Base-by-base conservation (phyloP, 495 filamentous ascomycete genomes). In the Achaetomiella virescens region DNA sequence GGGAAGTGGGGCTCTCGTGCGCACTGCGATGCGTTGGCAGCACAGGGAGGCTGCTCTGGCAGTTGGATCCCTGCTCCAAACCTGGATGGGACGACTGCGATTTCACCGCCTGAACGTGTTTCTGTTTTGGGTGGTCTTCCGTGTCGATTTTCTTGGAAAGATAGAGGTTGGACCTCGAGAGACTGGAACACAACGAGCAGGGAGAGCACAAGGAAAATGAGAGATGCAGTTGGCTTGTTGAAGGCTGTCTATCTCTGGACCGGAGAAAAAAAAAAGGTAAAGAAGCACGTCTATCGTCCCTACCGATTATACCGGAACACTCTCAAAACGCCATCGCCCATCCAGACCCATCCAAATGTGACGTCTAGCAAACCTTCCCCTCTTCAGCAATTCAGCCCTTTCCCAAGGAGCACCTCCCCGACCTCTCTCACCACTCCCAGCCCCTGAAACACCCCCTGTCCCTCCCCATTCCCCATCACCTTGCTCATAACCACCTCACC, bases 401-500 rank as follows among this genome's bases (percentile, higher is more conserved):
- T 75, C 15, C 73, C 71, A 10, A 78, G 47, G 18, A 78, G 44
- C 24, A 75, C 50, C 59, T 72, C 70, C 15, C 52, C 33, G 55
- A 74, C 72, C n/a, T 54, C 31, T 8, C 70, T 81, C 42, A 91
- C 72, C 66, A 86, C 63, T 20, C 72, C n/a, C n/a, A n/a, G n/a
- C n/a, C n/a, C n/a, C n/a, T n/a, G n/a, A n/a, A n/a, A 60, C 66
- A 89, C 78, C 49, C 11, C 17, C 36, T 78, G 70, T 63, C 88
- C 77, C 25, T 77, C 70, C 10, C 72, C 66, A 38, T 88, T 76
- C 6, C 70, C 63, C 55, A 75, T 71, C 57, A 66, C 71, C 70
- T 89, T 85, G 9, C 56, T 75, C 25, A 71, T 45, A 12, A 92
- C 72, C 7, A 77, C 80, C 17, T 78, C 81, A 29, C 71, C 67